Conservation (phyloP, 1,284 basidiomycete species). For the Acaromyces ingoldii region DNA sequence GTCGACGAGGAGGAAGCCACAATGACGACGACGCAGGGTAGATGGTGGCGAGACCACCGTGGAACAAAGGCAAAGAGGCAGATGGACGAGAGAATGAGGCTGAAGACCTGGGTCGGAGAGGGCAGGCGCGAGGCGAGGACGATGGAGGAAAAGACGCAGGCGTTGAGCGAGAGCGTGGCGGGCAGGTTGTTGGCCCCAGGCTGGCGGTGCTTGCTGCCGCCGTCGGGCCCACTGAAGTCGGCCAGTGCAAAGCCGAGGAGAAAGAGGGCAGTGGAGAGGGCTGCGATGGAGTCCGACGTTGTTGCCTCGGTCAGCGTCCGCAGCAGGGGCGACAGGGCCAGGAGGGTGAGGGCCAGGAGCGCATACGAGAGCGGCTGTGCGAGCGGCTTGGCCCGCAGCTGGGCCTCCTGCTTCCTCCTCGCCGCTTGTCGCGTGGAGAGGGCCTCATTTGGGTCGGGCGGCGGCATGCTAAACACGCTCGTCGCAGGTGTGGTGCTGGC, state of each 20-base stretch:
- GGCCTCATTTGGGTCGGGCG: too few relatives aligned
- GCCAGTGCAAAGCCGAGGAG: slow-evolving; percentile 63
- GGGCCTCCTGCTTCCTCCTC: neutral
- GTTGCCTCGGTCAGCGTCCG: slow-evolving; percentile 88
- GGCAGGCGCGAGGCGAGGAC: slow-evolving; percentile 85
- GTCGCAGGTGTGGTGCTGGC: neutral
- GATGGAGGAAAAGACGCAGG: slow-evolving; percentile 85
- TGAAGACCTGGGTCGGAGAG: slow-evolving; percentile 80
- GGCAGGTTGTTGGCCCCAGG: slow-evolving; percentile 52
- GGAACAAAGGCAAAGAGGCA: slow-evolving; percentile 33
- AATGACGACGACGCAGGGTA: too few relatives aligned
- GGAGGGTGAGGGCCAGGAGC: slow-evolving; percentile 77
- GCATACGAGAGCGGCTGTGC: slow-evolving; percentile 4
- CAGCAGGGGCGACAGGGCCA: slow-evolving; percentile 84
- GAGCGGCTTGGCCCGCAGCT: neutral
- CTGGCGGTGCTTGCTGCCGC: slow-evolving; percentile 34
- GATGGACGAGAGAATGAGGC: slow-evolving; percentile 75
- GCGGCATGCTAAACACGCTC: neutral
- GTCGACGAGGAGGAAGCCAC: too few relatives aligned
- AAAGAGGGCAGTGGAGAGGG: slow-evolving; percentile 68
- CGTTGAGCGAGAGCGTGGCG: slow-evolving; percentile 87
- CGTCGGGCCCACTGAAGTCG: slow-evolving; percentile 57
- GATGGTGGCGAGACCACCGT: neutral
- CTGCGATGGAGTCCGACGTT: slow-evolving; percentile 95
- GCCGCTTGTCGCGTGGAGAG: too few relatives aligned